Percentiles rank a stretch among this genome's conserved stretches.
phyloP scores from a whole-genome alignment of 1,139 yeast genomes.

The Candida pseudoviswanathii region DNA sequence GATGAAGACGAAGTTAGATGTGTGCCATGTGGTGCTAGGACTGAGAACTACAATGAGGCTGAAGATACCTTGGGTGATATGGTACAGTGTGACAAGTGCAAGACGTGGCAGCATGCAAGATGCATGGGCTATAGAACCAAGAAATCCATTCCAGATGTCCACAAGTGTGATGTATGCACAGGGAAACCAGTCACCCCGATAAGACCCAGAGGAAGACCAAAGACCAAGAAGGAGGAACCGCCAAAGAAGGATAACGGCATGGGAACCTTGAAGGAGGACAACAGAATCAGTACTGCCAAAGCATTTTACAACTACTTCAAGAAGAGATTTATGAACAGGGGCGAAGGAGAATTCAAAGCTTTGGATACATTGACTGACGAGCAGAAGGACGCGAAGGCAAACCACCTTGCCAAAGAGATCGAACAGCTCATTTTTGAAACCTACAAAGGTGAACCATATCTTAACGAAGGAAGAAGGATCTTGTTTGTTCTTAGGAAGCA shows the following conservation, averaged over 20 bases:
- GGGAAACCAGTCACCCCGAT: constrained; percentile 7
- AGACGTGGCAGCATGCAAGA: constrained; percentile 82
- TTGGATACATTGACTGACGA: constrained; percentile 29
- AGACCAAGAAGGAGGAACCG: not conserved
- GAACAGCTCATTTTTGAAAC: constrained; percentile 41
- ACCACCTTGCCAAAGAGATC: constrained; percentile 40
- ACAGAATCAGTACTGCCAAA: constrained; percentile 38
- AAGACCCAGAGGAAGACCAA: not conserved
- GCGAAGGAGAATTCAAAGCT: constrained; percentile 24
- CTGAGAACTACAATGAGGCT: constrained; percentile 61
- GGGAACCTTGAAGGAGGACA: constrained; percentile 26
- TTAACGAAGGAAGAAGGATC: constrained; percentile 45
- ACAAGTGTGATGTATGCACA: constrained; percentile 36
- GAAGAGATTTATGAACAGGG: constrained; percentile 45
- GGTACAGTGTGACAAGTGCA: constrained; percentile 75
- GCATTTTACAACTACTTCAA: constrained; percentile 42
- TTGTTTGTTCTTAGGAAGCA: constrained; percentile 38
- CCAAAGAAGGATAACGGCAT: not conserved
- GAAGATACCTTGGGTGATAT: constrained; percentile 62
- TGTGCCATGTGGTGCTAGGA: constrained; percentile 64
- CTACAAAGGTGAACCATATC: constrained; percentile 32
- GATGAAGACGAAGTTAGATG: constrained; percentile 58
- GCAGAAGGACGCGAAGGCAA: constrained; percentile 31
- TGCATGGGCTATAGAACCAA: constrained; percentile 59
- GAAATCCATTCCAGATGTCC: constrained; percentile 32